A percentile compares a stretch with the other conserved stretches of the same genome.
phyloP scores from a whole-genome alignment of 2,329 filamentous ascomycete genomes.

The Phymatotrichopsis omnivora region DNA sequence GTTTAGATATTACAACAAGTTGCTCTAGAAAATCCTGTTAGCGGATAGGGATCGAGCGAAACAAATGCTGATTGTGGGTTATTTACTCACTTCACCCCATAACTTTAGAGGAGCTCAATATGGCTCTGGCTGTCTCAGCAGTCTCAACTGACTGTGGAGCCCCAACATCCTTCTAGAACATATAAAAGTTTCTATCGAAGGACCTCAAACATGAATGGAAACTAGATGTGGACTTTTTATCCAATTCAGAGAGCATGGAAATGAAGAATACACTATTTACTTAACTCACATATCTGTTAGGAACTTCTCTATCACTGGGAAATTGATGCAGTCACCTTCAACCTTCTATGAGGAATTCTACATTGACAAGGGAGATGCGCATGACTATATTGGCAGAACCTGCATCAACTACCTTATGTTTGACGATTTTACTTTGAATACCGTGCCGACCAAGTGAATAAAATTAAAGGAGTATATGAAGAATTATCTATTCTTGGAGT shows the following conservation, averaged over 20 bases:
- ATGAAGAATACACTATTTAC: no score
- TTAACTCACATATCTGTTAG: constrained; percentile 4
- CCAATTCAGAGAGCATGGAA: no score
- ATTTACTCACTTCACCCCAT: constrained; percentile 1
- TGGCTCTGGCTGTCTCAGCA: constrained; percentile 4
- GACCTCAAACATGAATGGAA: no score
- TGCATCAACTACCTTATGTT: background rate
- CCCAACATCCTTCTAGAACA: background rate
- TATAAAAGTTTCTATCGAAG: no score
- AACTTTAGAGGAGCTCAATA: constrained; percentile 1
- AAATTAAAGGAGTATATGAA: background rate
- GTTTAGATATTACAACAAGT: constrained; percentile 6
- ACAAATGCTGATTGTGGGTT: constrained; percentile 12
- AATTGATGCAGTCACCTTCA: no score
- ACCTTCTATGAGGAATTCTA: background rate
- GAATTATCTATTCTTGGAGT: background rate
- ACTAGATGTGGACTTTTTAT: no score
- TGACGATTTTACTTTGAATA: background rate
- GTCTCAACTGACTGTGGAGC: background rate
- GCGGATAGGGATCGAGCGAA: constrained; percentile 1
- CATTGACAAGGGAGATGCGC: background rate
- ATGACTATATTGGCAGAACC: background rate
- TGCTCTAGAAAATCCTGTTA: background rate
- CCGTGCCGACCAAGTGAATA: background rate
- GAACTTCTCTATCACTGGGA: constrained; percentile 8